Evolutionary conservation across 148 eudicot genomes (phyloP), one percentile per base, ranked within the genome.

Genomic region (Selenicereus undatus): DNA sequence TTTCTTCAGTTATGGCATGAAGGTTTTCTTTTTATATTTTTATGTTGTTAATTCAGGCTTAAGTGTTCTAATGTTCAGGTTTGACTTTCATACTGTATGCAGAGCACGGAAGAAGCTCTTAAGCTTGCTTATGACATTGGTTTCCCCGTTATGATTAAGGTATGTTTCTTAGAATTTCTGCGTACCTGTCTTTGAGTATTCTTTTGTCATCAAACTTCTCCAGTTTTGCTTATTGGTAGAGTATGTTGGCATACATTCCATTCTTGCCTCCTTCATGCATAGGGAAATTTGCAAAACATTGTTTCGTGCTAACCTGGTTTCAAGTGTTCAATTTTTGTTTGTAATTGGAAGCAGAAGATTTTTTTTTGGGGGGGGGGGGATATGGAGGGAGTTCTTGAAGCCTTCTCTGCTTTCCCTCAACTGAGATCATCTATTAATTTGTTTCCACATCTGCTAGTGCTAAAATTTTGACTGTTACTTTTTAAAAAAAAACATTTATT

Each of bases 91-190:
- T 43, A 29, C 43, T 39, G 24, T 71, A 45, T 81, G 50, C 81
- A 96, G 99, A 92, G 89, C 86, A 92, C 92, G 22, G 99, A 96
- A 86, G 99, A 96, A 90, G 99, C 88, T 43, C 60, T 96, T 62
- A 89, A 80, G 88, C 87, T 96, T 78, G 94, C 99, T 76, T 88
- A 89, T 27, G 95, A 88, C 85, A 93, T 96, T 81, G 98, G 99
- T 51, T 96, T 74, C 82, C 99, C 99, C 35, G 97, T 93, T 64
- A 96, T 96, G 99, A 96, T 96, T 79, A 96, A 96, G 98, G 99
- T 95, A 82, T 35, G 42, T 77, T 82, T 39, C 39, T 62, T 43
- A 30, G 16, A 17, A 22, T 48, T 73, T 60, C n/a, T 18, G 20
- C 35, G 21, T 56, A 58, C 26, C 8, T 36, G 56, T 74, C 56